phyloP scores from a whole-genome alignment of 2,329 filamentous ascomycete species.

The Dactylellina sp. region DNA sequence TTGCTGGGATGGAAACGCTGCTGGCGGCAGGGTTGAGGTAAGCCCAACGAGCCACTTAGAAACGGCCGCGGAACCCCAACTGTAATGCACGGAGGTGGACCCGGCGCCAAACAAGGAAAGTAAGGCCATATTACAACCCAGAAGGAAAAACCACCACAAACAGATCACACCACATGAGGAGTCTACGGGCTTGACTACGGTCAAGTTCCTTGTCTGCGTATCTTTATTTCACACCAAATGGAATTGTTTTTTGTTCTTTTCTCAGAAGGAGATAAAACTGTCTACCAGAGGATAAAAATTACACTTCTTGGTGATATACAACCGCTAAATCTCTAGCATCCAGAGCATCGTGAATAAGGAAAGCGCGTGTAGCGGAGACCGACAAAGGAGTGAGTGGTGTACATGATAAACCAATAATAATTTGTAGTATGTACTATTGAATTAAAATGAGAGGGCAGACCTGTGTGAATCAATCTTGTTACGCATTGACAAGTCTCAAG shows the following conservation, averaged over 20 bases:
- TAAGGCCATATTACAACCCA: slow-evolving; percentile 29
- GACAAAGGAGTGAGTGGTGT: slow-evolving; percentile 38
- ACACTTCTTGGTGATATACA: slow-evolving; percentile 47
- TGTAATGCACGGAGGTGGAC: slow-evolving; percentile 32
- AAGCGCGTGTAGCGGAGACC: slow-evolving; percentile 11
- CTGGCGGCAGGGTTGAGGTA: slow-evolving; percentile 32
- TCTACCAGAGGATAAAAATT: slow-evolving; percentile 22
- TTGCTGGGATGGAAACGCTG: neutral
- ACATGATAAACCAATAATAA: slow-evolving; percentile 27
- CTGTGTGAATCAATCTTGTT: slow-evolving; percentile 23
- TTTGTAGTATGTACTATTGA: slow-evolving; percentile 48
- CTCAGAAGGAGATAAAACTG: neutral
- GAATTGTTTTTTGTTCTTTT: too few species aligned
- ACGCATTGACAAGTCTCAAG: slow-evolving; percentile 20
- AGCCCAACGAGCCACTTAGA: slow-evolving; percentile 28
- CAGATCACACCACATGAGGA: neutral
- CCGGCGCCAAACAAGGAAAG: slow-evolving; percentile 50
- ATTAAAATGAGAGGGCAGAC: slow-evolving; percentile 26
- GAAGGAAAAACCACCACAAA: slow-evolving; percentile 3
- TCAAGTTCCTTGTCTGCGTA: neutral
- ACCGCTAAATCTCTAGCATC: slow-evolving; percentile 46
- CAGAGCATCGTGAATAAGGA: slow-evolving; percentile 9
- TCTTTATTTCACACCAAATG: neutral
- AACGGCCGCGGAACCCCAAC: slow-evolving; percentile 21
- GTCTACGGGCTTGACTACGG: too few species aligned